These are phyloP conservation scores for Ascochyta viciae-villosae DNA, from an alignment of 2,329 filamentous ascomycete species.

Conservation along the genomic window DNA sequence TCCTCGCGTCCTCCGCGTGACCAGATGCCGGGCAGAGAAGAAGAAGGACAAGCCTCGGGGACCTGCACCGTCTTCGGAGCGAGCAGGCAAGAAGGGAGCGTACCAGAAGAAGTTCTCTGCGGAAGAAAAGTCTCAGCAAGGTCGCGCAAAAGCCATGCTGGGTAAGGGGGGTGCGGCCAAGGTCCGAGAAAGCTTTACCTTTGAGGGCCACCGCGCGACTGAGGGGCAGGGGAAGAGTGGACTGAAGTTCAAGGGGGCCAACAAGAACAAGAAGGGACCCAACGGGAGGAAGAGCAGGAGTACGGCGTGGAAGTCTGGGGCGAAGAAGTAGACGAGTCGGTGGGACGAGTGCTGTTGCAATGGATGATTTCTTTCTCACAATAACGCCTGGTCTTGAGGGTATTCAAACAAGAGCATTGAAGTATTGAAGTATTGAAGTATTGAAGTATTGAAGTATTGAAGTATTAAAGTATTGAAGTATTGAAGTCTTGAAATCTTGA, in stretches of 20 bases:
- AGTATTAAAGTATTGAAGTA: too few relatives aligned
- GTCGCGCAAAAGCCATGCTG: conserved; percentile 76
- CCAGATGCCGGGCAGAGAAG: conserved; percentile 75
- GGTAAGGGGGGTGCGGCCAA: conserved; percentile 71
- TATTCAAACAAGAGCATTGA: too few relatives aligned
- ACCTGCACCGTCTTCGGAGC: conserved; percentile 42
- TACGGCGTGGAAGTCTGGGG: conserved; percentile 54
- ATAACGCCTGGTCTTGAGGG: not conserved
- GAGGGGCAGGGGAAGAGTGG: conserved; percentile 70
- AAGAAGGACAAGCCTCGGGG: conserved; percentile 44
- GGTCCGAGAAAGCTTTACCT: conserved; percentile 75
- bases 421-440: too few relatives aligned
- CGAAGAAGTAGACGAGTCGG: conserved; percentile 4
- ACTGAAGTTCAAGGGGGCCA: conserved; percentile 62
- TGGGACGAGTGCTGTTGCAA: not conserved
- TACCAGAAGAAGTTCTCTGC: conserved; percentile 76
- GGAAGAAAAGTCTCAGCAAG: conserved; percentile 73
- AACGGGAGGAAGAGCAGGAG: conserved; percentile 54
- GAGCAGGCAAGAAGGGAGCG: conserved; percentile 40
- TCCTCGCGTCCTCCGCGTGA: conserved; percentile 85
- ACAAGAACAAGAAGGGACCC: conserved; percentile 56
- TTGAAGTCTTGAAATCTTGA: too few relatives aligned
- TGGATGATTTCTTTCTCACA: not conserved
- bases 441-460: too few relatives aligned
- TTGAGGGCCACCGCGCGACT: conserved; percentile 80